Evolutionary conservation across 495 filamentous ascomycete genomes (phyloP).

Genomic region (Aspergillus mulundensis): DNA sequence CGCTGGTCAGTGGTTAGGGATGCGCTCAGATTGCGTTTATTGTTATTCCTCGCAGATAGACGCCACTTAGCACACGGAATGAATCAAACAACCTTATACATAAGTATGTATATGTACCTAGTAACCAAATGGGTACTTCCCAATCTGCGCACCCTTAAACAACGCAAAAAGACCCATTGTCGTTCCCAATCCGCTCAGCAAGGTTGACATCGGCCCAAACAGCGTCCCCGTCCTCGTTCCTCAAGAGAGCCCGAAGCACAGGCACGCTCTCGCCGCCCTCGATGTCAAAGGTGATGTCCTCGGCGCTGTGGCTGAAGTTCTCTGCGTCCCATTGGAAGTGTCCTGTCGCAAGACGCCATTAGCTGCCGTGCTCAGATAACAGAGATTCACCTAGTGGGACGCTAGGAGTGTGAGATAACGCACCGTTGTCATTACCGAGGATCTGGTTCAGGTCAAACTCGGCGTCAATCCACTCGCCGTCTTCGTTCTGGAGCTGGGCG

Average conservation of each 20-base stretch:
- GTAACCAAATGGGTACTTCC: too few relatives aligned
- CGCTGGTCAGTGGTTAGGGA: too few relatives aligned
- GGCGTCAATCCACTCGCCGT: not conserved
- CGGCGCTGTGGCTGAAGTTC: conserved; percentile 36
- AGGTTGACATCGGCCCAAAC: conserved; percentile 37
- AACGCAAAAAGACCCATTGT: conserved; percentile 24
- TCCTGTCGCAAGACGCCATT: conserved; percentile 24
- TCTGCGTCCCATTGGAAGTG: conserved; percentile 41
- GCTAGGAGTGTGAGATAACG: too few relatives aligned
- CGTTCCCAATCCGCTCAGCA: conserved; percentile 38
- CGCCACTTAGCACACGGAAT: too few relatives aligned
- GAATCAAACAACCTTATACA: too few relatives aligned
- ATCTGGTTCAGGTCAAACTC: conserved; percentile 1
- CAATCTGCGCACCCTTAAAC: not conserved
- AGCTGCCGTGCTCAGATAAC: not conserved
- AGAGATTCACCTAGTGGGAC: too few relatives aligned
- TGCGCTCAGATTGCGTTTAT: too few relatives aligned
- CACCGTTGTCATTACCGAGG: conserved; percentile 4
- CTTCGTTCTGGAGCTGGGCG: not conserved
- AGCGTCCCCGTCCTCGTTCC: conserved; percentile 21
- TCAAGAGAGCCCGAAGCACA: conserved; percentile 34
- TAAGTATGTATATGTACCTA: too few relatives aligned
- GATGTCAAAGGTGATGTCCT: conserved; percentile 32
- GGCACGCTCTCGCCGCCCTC: conserved; percentile 40
- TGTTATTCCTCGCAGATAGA: too few relatives aligned